Evolutionary conservation across 768 basidiomycete genomes (phyloP), one percentile per base, ranked within the genome.

Genomic region (Lactarius vividus): DNA sequence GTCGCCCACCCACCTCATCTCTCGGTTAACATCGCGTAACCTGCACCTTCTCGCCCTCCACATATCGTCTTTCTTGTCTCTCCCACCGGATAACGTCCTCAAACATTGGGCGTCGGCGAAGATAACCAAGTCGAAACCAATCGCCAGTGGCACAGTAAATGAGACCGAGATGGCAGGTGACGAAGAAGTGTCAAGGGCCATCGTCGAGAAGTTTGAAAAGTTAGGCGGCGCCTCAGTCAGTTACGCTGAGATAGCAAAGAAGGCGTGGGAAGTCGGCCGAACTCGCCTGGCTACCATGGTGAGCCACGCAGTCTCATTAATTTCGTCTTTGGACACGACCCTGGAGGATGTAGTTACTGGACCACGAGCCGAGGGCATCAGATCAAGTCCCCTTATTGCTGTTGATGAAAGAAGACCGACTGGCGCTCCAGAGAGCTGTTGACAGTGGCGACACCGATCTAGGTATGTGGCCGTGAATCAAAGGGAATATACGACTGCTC

Each of bases 41-140:
- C 81, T 94, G 66, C 96, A 99, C 73, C 84, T 98, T 1, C 87
- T 98, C 54, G 94, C 96, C 9, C 85, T 98, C 20, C 88, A 95
- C 29, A 88, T 98, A 68, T 95, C 96, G 2, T 82, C 85, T 1
- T 94, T 88, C 77, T 83, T 98, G 35, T 83, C 84, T 18, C 80
- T 98, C 54, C 89, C 91, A 59, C 90, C 94, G 0, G 91, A 95
- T 69, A 83, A 85, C 0, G 94, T 98, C 0, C 79, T 99, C 49
- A 92, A 88, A 69, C 96, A 98, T 73, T 99, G 97, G 97, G 97
- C 97, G 1, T 88, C 87, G 65, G 89, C 93, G 1, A 96, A 97
- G 76, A 97, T 99, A 64, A 75, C 86, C 57, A 85, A 84, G 18
- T 87, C 92, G 13, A 85, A 86, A 67, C 80, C 88, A 0, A 80